phyloP scores from a whole-genome alignment of 73 alveolate genomes.

The Symbiodinium pilosum region DNA sequence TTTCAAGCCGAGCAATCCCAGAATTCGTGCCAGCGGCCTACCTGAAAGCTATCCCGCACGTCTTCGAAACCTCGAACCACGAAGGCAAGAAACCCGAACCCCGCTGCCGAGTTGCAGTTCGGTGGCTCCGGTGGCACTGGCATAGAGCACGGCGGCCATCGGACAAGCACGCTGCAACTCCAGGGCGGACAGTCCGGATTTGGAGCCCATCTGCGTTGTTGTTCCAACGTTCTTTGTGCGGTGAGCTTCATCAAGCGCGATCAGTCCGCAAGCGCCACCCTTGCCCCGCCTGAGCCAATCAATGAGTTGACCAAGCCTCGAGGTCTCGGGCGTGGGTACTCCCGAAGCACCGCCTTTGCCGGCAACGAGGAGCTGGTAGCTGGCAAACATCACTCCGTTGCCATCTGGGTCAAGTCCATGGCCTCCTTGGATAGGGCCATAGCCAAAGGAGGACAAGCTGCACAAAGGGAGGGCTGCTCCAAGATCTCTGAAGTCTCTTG shows the following conservation, averaged over 20 bases:
- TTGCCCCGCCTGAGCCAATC: constrained; percentile 62
- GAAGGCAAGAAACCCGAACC: not conserved
- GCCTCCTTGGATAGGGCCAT: constrained; percentile 24
- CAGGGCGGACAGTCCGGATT: constrained; percentile 88
- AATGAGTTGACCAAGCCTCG: constrained; percentile 55
- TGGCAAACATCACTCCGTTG: constrained; percentile 86
- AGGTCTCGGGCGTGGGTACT: constrained; percentile 36
- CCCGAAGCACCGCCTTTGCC: constrained; percentile 28
- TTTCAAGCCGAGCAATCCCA: no score
- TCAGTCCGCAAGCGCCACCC: constrained; percentile 73
- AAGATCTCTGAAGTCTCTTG: constrained; percentile 56
- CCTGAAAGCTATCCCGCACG: no score
- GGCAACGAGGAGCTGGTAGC: constrained; percentile 87
- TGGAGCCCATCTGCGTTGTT: constrained; percentile 34
- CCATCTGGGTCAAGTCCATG: constrained; percentile 64
- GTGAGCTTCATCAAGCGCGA: constrained; percentile 86
- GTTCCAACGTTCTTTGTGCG: constrained; percentile 80
- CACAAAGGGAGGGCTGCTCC: constrained; percentile 77
- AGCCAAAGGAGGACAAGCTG: constrained; percentile 31
- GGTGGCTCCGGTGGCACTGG: constrained; percentile 93
- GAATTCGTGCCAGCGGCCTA: no score
- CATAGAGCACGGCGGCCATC: constrained; percentile 57
- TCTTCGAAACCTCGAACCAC: no score
- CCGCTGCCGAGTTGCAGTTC: not conserved
- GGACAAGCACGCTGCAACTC: constrained; percentile 87